A percentile compares a stretch with the other conserved stretches of the same genome.
Conservation (phyloP, 768 basidiomycete species). For the Strobilomyces echinocephalus region DNA sequence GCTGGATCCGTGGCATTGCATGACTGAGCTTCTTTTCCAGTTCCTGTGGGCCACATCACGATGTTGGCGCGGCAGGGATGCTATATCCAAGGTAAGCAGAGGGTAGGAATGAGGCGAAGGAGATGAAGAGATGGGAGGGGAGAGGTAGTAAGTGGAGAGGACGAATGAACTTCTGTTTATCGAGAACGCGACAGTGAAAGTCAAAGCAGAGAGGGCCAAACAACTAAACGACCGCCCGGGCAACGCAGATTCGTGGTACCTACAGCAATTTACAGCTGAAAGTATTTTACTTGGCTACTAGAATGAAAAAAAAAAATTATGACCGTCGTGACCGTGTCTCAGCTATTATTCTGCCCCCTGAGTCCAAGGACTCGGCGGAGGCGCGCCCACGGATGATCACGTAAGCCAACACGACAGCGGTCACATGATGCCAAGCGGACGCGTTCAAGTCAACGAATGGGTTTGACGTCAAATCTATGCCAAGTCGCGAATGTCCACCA, state of each 20-base stretch:
- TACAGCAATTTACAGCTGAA: not conserved
- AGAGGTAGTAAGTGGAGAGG: not conserved
- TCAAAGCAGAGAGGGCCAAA: conserved; percentile 13
- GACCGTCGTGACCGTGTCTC: conserved; percentile 10
- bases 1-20: conserved; percentile 6
- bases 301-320: not conserved
- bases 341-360: conserved; percentile 9
- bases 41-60: not conserved
- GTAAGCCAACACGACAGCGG: conserved; percentile 9
- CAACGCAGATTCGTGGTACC: not conserved
- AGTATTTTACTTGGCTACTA: not conserved
- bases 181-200: conserved; percentile 3
- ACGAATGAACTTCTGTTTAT: conserved; percentile 11
- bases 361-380: not conserved
- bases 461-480: conserved; percentile 5
- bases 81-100: not conserved
- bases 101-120: not conserved
- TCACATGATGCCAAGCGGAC: conserved; percentile 17
- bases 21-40: not conserved
- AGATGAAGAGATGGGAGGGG: not conserved
- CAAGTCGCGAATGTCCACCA: conserved; percentile 50
- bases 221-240: not conserved
- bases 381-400: conserved; percentile 7
- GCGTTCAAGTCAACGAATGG: conserved; percentile 18
- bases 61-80: not conserved